Conservation (phyloP, 2,329 filamentous ascomycete species). For the Kalaharituber pfeilii region DNA sequence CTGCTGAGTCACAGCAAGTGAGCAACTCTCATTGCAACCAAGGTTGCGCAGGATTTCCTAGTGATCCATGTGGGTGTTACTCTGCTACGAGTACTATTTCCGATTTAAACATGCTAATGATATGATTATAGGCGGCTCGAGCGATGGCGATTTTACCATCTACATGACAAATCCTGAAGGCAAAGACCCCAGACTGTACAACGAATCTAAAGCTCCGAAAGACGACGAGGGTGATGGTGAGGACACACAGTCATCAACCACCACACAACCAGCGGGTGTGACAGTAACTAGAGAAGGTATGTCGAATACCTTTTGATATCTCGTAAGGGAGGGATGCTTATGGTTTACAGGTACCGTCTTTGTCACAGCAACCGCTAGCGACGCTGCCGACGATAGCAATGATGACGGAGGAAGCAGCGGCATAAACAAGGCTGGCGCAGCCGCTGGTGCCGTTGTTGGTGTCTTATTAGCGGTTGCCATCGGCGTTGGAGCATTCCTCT, state of each 20-base stretch:
- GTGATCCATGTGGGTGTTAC: slow-evolving; percentile 46
- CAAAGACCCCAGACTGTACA: not conserved
- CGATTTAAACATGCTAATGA: not conserved
- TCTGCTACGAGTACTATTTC: not conserved
- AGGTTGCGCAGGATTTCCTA: slow-evolving; percentile 44
- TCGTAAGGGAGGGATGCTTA: too few species aligned
- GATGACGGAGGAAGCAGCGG: slow-evolving; percentile 20
- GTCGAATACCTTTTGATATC: too few species aligned
- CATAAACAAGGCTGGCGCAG: slow-evolving; percentile 66
- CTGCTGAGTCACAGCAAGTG: slow-evolving; percentile 38
- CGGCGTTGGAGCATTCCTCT: slow-evolving; percentile 53
- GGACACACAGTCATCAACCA: too few species aligned
- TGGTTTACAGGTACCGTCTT: not conserved
- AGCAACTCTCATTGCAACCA: slow-evolving; percentile 45
- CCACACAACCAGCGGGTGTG: too few species aligned
- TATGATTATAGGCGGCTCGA: not conserved
- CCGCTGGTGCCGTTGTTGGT: slow-evolving; percentile 72
- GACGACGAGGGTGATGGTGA: too few species aligned
- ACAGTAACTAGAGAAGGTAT: too few species aligned
- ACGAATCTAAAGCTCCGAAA: not conserved
- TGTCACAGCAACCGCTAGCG: not conserved
- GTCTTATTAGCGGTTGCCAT: slow-evolving; percentile 51
- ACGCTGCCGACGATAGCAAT: too few species aligned
- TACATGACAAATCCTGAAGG: not conserved
- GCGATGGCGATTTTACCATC: not conserved